Evolutionary conservation across 2,329 filamentous ascomycete genomes (phyloP), one percentile per base, ranked within the genome.

Genomic region (Colletotrichum sublineola): DNA sequence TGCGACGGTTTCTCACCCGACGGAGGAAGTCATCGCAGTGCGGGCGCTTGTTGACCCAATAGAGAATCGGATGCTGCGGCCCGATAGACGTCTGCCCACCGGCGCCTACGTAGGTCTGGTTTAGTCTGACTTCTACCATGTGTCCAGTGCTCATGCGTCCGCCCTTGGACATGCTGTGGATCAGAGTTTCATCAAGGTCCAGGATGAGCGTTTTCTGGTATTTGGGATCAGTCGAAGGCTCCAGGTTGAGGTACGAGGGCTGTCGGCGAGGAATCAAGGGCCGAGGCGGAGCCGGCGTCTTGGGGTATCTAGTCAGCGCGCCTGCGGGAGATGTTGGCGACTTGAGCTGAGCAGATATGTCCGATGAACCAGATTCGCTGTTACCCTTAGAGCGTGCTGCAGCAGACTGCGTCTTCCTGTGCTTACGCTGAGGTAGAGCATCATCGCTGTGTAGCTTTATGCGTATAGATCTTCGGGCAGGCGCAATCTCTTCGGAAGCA

Each of bases 1-100:
- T 44, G 18, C 18, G 18, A 18, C 31, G 7, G 31, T 12, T 50
- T 52, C 85, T 83, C 82, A 93, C 91, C 84, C 93, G 94, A 78
- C 95, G 92, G 79, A 99, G 83, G 79, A 99, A 99, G 77, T 98
- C 96, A 82, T 99, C 96, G 81, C 96, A 99, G 80, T 96, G 93
- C 46, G 96, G 96, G 75, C 96, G 92, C 84, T 99, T 98, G 84
- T 99, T 96, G 63, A 99, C 96, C 86, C 98, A 99, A 85, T 99
- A 99, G 74, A 99, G 84, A 76, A 99, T 98, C 1, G 96, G 96
- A 80, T 99, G 95, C 79, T 97, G 96, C 52, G 95, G 94, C 9
- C 93, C 94, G 36, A 94, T 84, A 31, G 87, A 88, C 29, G 90
- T 86, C 76, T 91, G 88, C 36, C 92, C 91, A 42, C 90, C 91